Base-by-base conservation (phyloP, 805 yeast species). In the Debaryomyces prosopidis region DNA sequence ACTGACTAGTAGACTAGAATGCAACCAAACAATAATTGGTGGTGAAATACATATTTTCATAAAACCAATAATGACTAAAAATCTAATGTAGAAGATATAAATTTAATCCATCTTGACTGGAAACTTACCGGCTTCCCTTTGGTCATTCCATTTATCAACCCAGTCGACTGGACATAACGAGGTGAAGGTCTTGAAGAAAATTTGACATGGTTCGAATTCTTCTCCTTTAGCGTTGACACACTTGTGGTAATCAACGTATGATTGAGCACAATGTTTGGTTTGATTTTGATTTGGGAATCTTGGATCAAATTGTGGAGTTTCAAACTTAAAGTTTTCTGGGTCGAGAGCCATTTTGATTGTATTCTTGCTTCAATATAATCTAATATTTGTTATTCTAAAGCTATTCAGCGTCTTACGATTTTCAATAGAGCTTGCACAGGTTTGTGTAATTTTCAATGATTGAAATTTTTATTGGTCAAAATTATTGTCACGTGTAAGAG, bases 231-330 rank as follows among this genome's bases (percentile, higher is more conserved):
- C 89, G 63, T 84, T 87, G 68, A 94, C 82, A 79, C 99, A 94
- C 74, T 90, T 91, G 85, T 87, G 94, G 84, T 92, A 94, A 75
- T 94, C 99, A 63, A 94, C 89, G 77, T 92, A 94, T 59, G 92
- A 81, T 78, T 92, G 97, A 84, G 92, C 95, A 80, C 98, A 94
- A 80, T 92, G 97, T 77, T 87, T 90, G 63, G 97, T 89, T 76
- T 92, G 99, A 84, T 92, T 92, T 73, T 84, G 91, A 79, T 89
- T 83, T 58, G 99, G 98, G 84, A 91, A 91, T 73, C 97, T 85
- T 63, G 96, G 86, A 71, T 88, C 96, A 76, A 87, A 87, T 58
- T 68, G 73, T 27, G 73, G 73, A 41, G 74, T 69, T 43, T 69
- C 73, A 53, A 69, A 68, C 58, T 69, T 68, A 53, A 69, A 69